Conservation (phyloP, 208 protist genomes). For the Trypanosoma melophagium region DNA sequence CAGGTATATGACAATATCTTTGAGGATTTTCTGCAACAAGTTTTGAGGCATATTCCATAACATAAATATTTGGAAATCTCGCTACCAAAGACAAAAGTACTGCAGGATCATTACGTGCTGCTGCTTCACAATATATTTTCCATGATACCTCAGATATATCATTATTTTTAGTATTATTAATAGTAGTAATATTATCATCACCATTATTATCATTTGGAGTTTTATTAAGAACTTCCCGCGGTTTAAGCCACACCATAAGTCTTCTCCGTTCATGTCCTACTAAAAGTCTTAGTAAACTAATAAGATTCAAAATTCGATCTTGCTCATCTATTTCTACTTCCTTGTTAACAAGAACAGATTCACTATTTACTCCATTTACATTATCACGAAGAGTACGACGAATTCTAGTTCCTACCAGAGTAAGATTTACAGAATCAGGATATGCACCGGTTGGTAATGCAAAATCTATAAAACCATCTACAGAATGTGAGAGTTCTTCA, state of each 20-base stretch:
- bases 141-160: slow-evolving; percentile 29
- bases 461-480: slow-evolving; percentile 72
- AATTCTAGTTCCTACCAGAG: slow-evolving; percentile 4
- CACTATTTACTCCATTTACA: background rate
- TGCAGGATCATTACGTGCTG: slow-evolving; percentile 57
- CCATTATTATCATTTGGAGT: background rate
- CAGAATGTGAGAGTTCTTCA: slow-evolving; percentile 27
- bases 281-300: slow-evolving; percentile 57
- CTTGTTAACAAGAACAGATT: slow-evolving; percentile 16
- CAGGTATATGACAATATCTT: slow-evolving; percentile 51
- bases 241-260: slow-evolving; percentile 66
- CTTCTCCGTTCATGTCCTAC: slow-evolving; percentile 73
- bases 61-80: slow-evolving; percentile 55
- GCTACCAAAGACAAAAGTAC: slow-evolving; percentile 66
- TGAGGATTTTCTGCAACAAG: slow-evolving; percentile 51
- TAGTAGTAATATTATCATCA: too few species aligned
- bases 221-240: slow-evolving; percentile 24
- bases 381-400: background rate
- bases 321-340: slow-evolving; percentile 33
- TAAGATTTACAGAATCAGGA: slow-evolving; percentile 4
- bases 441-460: background rate
- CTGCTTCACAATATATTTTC: slow-evolving; percentile 41
- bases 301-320: slow-evolving; percentile 38
- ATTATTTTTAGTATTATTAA: background rate
- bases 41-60: slow-evolving; percentile 35